Evolutionary conservation across 169 alveolate species (phyloP), one percentile per base, ranked within the genome.

Genomic region (Plasmodium falciparum): DNA sequence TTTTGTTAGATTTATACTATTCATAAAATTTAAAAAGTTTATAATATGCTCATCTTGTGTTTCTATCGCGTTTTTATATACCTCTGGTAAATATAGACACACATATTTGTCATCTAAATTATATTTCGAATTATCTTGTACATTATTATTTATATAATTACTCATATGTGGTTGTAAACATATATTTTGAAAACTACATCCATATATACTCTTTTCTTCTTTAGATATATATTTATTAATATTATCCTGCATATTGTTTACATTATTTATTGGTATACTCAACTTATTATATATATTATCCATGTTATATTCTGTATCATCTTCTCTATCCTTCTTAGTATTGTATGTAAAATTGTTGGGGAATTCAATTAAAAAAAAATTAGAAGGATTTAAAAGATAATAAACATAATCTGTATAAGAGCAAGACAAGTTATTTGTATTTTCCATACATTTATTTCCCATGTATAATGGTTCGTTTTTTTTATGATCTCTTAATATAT

Each of bases 81-180:
- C 90, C 50, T 80, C 90, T 2, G 90, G 90, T 39, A 80, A 52
- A 49, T 66, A 80, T 17, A 80, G 49, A 71, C 90, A 80, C 17
- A 24, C 73, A 80, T 80, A 80, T 13, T 52, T 67, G 1, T 67
- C 73, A 17, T 45, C 54, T n/a, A 26, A n/a, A 3, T 26, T 47
- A 33, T 33, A 4, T 33, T 33, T 33, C 5, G 8, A 33, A 33
- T 4, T 33, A 33, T 33, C 45, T 33, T 33, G 45, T 33, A 4
- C 5, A 33, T 8, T 33, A 6, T 13, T 69, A 33, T 39, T 80
- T 63, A 69, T 47, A 75, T 62, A 33, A 24, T 6, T 71, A 50
- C 73, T 75, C 17, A 62, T 8, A 20, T 67, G 39, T n/a, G n/a
- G 47, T 43, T 15, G 39, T 45, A 45, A 59, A 52, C 17, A 13